These are phyloP conservation scores for Oropetium thomaeum DNA, from an alignment of 176 grass and related monocot genomes.

Conservation along the genomic window DNA sequence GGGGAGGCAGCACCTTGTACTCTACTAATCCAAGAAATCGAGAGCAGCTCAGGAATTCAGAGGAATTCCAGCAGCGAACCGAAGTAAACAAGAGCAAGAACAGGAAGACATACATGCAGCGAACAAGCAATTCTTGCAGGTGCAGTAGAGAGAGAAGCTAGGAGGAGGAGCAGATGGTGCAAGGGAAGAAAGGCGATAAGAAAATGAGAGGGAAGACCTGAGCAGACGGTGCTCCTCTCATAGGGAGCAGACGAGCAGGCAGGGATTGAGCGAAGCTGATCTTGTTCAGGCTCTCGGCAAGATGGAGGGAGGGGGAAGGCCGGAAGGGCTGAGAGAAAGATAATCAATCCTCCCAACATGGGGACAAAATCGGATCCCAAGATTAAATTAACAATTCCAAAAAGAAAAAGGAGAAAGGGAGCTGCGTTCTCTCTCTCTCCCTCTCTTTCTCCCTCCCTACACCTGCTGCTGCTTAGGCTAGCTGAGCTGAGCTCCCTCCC, in stretches of 20 bases:
- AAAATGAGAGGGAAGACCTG: conserved; percentile 52
- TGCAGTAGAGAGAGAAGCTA: neutral
- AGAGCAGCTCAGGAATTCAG: conserved; percentile 31
- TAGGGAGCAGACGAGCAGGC: conserved; percentile 32
- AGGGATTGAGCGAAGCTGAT: conserved; percentile 39
- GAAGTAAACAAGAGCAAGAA: conserved; percentile 1
- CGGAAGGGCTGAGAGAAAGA: conserved; percentile 13
- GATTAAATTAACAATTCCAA: conserved; percentile 52
- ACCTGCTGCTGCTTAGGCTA: neutral
- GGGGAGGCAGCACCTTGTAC: neutral
- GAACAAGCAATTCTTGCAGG: neutral
- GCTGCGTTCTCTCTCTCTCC: neutral
- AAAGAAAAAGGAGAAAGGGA: conserved; percentile 28
- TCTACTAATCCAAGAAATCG: neutral
- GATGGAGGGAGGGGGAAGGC: neutral
- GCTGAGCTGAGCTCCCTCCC: neutral
- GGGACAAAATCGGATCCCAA: conserved; percentile 62
- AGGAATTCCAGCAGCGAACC: neutral
- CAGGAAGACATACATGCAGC: conserved; percentile 11
- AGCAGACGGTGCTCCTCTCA: conserved; percentile 40
- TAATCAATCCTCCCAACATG: conserved; percentile 60
- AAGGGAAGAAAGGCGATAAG: conserved; percentile 29
- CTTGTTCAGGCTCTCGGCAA: conserved; percentile 9
- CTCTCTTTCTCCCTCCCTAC: neutral
- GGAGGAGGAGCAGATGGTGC: conserved; percentile 6